Evolutionary conservation across 257 asterid species (phyloP).

Genomic region (Solanum arcanum): DNA sequence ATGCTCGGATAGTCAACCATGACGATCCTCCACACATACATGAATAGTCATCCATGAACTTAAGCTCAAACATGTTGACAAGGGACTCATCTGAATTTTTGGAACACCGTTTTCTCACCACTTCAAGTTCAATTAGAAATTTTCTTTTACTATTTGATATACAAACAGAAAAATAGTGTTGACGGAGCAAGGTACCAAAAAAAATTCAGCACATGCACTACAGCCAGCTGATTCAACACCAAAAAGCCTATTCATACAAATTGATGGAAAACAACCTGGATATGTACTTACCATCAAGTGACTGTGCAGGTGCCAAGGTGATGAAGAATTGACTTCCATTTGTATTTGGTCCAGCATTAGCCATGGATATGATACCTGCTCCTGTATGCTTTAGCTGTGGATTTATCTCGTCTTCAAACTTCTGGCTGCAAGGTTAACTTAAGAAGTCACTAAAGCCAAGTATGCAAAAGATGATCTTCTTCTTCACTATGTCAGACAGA

Average conservation of each 20-base stretch:
- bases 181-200: not conserved
- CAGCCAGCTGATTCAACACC: not conserved
- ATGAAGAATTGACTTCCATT: slow-evolving; percentile 97
- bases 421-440: slow-evolving; percentile 39
- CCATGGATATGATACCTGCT: slow-evolving; percentile 97
- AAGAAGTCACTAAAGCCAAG: not conserved
- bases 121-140: not conserved
- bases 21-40: not conserved
- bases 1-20: not conserved
- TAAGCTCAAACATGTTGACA: not conserved
- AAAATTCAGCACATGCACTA: not conserved
- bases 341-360: slow-evolving; percentile 98
- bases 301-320: slow-evolving; percentile 90
- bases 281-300: slow-evolving; percentile 65
- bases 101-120: not conserved
- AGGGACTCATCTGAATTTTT: not conserved
- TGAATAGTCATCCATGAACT: not conserved
- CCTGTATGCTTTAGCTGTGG: slow-evolving; percentile 93
- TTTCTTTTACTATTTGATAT: not conserved
- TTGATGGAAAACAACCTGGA: not conserved
- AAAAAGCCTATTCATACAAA: not conserved
- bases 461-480: not conserved
- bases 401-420: slow-evolving; percentile 84
- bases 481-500: not conserved
- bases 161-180: not conserved